Evolutionary conservation across 768 basidiomycete genomes (phyloP), one percentile per base, ranked within the genome.

Genomic region (Suillus bovinus): DNA sequence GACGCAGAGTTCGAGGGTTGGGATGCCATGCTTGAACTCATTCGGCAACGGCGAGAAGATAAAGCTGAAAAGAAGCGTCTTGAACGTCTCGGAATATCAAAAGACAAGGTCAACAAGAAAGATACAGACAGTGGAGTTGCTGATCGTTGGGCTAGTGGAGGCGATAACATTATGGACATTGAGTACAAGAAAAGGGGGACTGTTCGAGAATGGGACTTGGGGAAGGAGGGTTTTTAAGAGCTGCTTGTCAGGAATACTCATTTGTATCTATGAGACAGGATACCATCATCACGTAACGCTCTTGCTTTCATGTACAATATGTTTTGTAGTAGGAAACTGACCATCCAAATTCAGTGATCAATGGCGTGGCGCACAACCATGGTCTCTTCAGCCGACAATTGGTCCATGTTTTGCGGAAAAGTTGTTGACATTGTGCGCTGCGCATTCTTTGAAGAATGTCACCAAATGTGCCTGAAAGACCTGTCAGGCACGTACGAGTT

Each of bases 121-220:
- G 80, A 81, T 68, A 80, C 71, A 57, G 34, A 39, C 17, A 68
- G 80, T 63, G 77, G 77, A 64, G 74, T 78, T 67, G 69, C 76
- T 64, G 77, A 79, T 70, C 69, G 80, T 70, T 76, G 78, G 82
- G 67, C 64, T 64, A 77, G 74, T 57, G 75, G 80, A 58, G 75
- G 78, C 36, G 80, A 79, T 33, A 87, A 81, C 66, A 75, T 93
- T 59, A 87, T 94, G 89, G 87, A 89, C 60, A 92, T 95, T 61
- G 84, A 88, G 74, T 98, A 97, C 71, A 88, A 86, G 75, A 96
- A 94, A 78, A 80, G 83, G 59, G 96, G 96, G 0, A 79, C 86
- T 4, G 88, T 93, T 52, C 79, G 96, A 71, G 96, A 96, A 74
- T 98, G 96, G 96, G 96, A 98, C 78, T 67, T 92, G 68, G 94